Evolutionary conservation across 1,284 basidiomycete genomes (phyloP), one percentile per base, ranked within the genome.

Genomic region (Gymnopus androsaceus): DNA sequence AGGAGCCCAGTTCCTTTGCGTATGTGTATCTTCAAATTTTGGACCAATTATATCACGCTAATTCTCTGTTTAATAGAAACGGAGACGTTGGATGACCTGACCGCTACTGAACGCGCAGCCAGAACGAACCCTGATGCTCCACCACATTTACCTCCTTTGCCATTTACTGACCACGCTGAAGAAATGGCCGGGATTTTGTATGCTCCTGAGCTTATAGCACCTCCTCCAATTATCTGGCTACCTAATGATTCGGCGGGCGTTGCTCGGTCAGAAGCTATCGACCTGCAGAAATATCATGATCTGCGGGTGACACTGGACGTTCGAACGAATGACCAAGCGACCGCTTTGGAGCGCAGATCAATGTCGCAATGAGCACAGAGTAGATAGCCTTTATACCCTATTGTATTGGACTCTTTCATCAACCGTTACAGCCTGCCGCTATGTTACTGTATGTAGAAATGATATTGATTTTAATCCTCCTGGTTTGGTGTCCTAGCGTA

Each of bases 101-200:
- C 82, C 15, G 85, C 86, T 7, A 92, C 89, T 2, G 88, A 91
- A 66, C 79, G 85, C 17, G 88, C 88, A 3, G 87, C 87, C 9
- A 82, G 87, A 52, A 89, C 88, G 31, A 84, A 90, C 62, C 88
- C 88, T 15, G 84, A 88, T 67, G 88, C 89, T 19, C 87, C 87
- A 41, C 88, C 88, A 4, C 85, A 82, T 63, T 77, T 91, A 2
- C 87, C 88, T 15, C 77, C 84, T 4, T 69, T 90, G 27, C 72
- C 86, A 2, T 89, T 89, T 64, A 77, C 81, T 1, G 87, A 88
- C 67, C 87, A 88, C 59, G 85, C 85, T 15, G 84, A 87, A 64
- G 86, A 90, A 62, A 85, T 88, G 80, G 78, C 82, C 7, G 83
- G 85, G 4, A 83, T 92, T 58, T 72, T 94, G 38, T 93, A 93